Evolutionary conservation across 2,329 filamentous ascomycete genomes (phyloP), one percentile per base, ranked within the genome.

Genomic region (Chrysosporium queenslandicum): DNA sequence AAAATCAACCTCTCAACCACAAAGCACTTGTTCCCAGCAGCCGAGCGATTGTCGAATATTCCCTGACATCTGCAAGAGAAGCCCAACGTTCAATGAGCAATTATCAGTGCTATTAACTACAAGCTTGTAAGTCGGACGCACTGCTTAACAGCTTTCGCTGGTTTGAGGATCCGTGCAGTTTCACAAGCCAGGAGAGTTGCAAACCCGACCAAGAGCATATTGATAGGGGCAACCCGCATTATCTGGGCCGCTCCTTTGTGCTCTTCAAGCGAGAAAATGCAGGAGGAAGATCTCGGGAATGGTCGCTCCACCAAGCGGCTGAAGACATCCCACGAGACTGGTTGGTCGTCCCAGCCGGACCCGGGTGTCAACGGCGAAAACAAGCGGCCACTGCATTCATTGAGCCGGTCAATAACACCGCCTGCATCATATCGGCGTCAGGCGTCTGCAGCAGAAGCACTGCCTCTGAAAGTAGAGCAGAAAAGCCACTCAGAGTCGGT

Each of bases 391-490:
- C 53, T 68, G 20, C 52, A 51, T 42, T 67, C 66, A 18, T 58
- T 68, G 4, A 60, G 50, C 39, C 63, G 65, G 48, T 59, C 62
- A 12, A 63, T 68, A 42, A 66, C 63, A 3, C 62, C 62, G 2
- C 63, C 64, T 25, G 59, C 61, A 40, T 52, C 56, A 25, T 42
- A 20, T 34, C 47, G 45, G 45, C 45, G 37, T 34, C 47, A 34
- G n/a, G 18, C 3, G 12, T 2, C 27, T 32, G 8, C 4, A 23
- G 21, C 8, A 34, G 34, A 34, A 16, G 16, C 14, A 14, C 8
- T 25, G 25, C 16, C 34, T 8, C 16, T 25, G 1, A 43, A 34
- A 8, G 1, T 14, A 30, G 27, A 25, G 40, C 40, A 18, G 12
- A 14, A 16, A 43, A 21, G 9, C 12, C n/a, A 12, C 14, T 27